These are phyloP conservation scores for Pseudocercospora musae DNA, from an alignment of 2,329 filamentous ascomycete genomes.

Conservation along the genomic window DNA sequence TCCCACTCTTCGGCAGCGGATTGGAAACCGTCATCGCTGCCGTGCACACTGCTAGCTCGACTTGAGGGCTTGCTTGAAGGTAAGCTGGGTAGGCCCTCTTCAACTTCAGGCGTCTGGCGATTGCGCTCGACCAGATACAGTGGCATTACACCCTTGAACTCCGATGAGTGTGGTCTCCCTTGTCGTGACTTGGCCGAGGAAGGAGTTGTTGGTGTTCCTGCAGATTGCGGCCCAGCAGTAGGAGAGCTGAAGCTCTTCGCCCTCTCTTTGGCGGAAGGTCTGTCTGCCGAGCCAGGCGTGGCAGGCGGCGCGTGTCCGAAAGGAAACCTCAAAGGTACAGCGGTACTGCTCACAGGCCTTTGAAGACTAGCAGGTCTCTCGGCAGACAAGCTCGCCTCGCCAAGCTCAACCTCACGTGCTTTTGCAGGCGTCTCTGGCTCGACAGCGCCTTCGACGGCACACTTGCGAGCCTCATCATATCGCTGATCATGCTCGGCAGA, in stretches of 20 bases:
- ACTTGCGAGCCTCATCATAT: neutral
- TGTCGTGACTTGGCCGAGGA: constrained; percentile 21
- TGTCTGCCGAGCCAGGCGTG: constrained; percentile 22
- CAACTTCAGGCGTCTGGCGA: constrained; percentile 43
- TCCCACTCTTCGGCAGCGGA: constrained; percentile 41
- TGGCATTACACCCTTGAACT: constrained; percentile 61
- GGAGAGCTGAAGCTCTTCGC: constrained; percentile 32
- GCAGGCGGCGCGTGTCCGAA: constrained; percentile 29
- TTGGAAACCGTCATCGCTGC: constrained; percentile 43
- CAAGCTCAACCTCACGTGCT: neutral
- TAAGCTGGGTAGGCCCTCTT: constrained; percentile 51
- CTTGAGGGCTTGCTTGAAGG: constrained; percentile 46
- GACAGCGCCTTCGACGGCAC: neutral
- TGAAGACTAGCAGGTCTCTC: constrained; percentile 6
- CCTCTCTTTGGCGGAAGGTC: constrained; percentile 23
- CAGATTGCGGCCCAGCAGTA: neutral
- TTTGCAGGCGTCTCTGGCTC: constrained; percentile 4
- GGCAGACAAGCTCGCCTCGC: neutral
- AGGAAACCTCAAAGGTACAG: constrained; percentile 36
- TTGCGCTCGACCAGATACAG: constrained; percentile 75
- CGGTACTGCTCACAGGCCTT: constrained; percentile 31
- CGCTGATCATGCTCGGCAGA: neutral
- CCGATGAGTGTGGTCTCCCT: constrained; percentile 37
- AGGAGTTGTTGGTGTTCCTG: constrained; percentile 21
- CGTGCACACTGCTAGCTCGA: constrained; percentile 38